Conservation (phyloP, 352 stramenopile genomes). For the Pythium aquatile region DNA sequence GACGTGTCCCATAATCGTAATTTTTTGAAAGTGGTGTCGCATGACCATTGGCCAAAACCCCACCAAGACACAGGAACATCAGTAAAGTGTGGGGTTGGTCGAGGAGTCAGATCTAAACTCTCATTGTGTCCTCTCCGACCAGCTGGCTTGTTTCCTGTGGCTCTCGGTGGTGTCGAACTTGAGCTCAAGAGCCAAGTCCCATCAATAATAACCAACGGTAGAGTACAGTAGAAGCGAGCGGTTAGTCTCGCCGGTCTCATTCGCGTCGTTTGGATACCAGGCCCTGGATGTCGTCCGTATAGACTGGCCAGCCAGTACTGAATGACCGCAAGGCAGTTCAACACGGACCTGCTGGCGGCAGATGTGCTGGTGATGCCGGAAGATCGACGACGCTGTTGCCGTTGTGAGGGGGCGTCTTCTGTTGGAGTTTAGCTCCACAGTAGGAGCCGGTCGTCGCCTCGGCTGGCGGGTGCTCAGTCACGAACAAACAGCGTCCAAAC, state of each 20-base stretch:
- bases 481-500: neutral
- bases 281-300: neutral
- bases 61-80: neutral
- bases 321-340: neutral
- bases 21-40: conserved; percentile 14
- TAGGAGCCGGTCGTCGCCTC: neutral
- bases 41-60: conserved; percentile 20
- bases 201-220: neutral
- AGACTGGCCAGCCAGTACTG: neutral
- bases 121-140: neutral
- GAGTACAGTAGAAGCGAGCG: neutral
- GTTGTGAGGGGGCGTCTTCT: no score
- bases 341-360: neutral
- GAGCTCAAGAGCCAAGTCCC: neutral
- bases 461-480: neutral
- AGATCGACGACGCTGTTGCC: neutral
- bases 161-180: neutral
- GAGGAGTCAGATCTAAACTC: neutral
- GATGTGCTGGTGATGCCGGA: neutral
- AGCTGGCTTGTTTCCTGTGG: neutral
- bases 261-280: neutral
- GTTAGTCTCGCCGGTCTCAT: neutral
- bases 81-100: neutral
- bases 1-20: conserved; percentile 17
- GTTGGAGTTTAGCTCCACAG: no score